A percentile compares a stretch with the other conserved stretches of the same genome.
These are phyloP conservation scores for Kitagawia praeruptora DNA, from an alignment of 129 eudicot species.

Conservation along the genomic window DNA sequence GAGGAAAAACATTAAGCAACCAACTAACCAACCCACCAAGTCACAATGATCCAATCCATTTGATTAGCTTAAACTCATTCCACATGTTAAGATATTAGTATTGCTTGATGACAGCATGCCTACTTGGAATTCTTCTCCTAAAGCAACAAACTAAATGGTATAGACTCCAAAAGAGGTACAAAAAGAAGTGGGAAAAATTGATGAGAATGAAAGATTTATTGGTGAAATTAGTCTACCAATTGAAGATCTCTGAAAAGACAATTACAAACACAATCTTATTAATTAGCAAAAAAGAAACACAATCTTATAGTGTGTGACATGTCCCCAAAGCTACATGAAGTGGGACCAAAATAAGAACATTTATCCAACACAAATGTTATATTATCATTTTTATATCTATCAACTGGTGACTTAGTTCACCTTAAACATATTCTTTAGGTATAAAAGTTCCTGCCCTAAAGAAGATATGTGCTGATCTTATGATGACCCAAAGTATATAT, in stretches of 20 bases:
- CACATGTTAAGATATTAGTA: slow-evolving; percentile 33
- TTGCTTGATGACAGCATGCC: slow-evolving; percentile 53
- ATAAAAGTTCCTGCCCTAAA: slow-evolving; percentile 48
- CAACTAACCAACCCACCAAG: slow-evolving; percentile 33
- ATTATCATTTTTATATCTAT: slow-evolving; percentile 22
- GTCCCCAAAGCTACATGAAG: slow-evolving; percentile 34
- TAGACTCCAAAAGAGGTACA: slow-evolving; percentile 22
- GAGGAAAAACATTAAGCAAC: slow-evolving; percentile 26
- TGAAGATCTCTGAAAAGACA: slow-evolving; percentile 38
- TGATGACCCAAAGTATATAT: slow-evolving; percentile 51
- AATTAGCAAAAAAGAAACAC: neutral
- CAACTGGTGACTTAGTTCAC: slow-evolving; percentile 56
- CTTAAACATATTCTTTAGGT: slow-evolving; percentile 53
- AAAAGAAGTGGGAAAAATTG: slow-evolving; percentile 58
- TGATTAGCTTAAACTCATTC: slow-evolving; percentile 20
- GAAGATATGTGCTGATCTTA: slow-evolving; percentile 84
- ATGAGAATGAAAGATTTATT: slow-evolving; percentile 42
- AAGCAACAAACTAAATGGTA: slow-evolving; percentile 33
- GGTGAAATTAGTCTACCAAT: slow-evolving; percentile 52
- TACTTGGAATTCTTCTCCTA: slow-evolving; percentile 53
- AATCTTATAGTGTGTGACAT: slow-evolving; percentile 31
- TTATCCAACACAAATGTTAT: slow-evolving; percentile 39
- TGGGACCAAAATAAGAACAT: slow-evolving; percentile 50
- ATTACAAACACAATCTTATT: slow-evolving; percentile 14
- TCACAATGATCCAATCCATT: slow-evolving; percentile 31